Base-by-base conservation (phyloP, 352 stramenopile species). In the Blastocystis hominis region DNA sequence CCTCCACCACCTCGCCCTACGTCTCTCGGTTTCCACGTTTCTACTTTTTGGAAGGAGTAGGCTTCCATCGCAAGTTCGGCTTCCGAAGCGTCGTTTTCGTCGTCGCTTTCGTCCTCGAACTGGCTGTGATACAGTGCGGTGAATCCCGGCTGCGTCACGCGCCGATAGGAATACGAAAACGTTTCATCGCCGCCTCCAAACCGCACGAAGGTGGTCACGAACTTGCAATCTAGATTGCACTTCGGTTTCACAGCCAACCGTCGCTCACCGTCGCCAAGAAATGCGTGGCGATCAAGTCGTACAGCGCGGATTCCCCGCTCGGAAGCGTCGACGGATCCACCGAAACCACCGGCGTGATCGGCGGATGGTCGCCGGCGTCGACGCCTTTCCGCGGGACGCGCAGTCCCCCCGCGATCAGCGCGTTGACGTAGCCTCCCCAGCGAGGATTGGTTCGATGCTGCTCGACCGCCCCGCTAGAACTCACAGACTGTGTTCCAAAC, bases 211-310 rank as follows among this genome's bases (percentile, higher is more conserved):
- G 93, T 91, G 34, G 89, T 86, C 24, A 93, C 89, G 47, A 88
- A 93, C 89, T 54, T 88, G 84, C 38, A 92, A 92, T 53, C 90
- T 92, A 64, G 89, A 89, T 93, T 17, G 93, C 90, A 24, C 92
- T 92, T 15, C 24, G 24, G 24, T 9, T 4, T 5, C 40, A 34
- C 20, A 2, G 24, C 4, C 30, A n/a, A 91, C 95, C 93, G 53
- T 91, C 89, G 62, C 90, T 93, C 3, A 95, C 91, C 17, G 91
- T 93, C n/a, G 93, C 93, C 86, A 96, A 93, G 76, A 96, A 96
- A 89, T 96, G 93, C 38, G 92, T 89, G n/a, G 91, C 89, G 34
- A 95, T 92, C 47, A 96, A 89, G 42, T 95, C 93, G 81, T 95
- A 96, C 10, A 96, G 89, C 10, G 92, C 88, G 13, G 75, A 91